Conservation (phyloP, 441 rosid species). For the Arabidopsis hybrid region DNA sequence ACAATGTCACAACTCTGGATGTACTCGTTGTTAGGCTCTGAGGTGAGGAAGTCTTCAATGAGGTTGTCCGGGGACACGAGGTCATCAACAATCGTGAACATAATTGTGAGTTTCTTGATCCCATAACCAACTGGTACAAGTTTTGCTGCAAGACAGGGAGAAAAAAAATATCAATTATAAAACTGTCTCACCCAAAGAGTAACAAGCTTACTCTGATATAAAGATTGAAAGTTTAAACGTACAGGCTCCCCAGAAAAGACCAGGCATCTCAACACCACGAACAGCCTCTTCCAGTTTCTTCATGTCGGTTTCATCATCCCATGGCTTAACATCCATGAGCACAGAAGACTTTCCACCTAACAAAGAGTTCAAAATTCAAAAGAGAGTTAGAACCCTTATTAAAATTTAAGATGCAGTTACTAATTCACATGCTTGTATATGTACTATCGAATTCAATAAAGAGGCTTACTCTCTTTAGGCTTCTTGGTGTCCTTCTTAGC, state of each 20-base stretch:
- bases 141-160: constrained; percentile 55
- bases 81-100: constrained; percentile 74
- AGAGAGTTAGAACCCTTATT: neutral
- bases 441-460: neutral
- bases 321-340: constrained; percentile 77
- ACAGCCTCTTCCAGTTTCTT: constrained; percentile 71
- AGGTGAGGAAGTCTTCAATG: constrained; percentile 65
- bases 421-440: neutral
- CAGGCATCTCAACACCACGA: constrained; percentile 64
- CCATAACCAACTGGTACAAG: constrained; percentile 73
- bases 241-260: constrained; percentile 83
- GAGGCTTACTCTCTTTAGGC: constrained; percentile 60
- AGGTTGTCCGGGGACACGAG: constrained; percentile 73
- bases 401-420: neutral
- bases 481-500: constrained; percentile 65
- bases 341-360: constrained; percentile 80
- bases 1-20: constrained; percentile 80
- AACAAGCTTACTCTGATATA: neutral
- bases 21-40: constrained; percentile 63
- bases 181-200: neutral
- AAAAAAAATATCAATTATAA: constrained; percentile 21
- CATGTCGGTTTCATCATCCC: constrained; percentile 92
- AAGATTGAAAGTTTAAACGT: neutral
- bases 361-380: constrained; percentile 4
- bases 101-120: constrained; percentile 70